Percentiles rank a stretch among this genome's conserved stretches.
Evolutionary conservation across 768 basidiomycete species (phyloP).

Genomic region (Imleria badia): DNA sequence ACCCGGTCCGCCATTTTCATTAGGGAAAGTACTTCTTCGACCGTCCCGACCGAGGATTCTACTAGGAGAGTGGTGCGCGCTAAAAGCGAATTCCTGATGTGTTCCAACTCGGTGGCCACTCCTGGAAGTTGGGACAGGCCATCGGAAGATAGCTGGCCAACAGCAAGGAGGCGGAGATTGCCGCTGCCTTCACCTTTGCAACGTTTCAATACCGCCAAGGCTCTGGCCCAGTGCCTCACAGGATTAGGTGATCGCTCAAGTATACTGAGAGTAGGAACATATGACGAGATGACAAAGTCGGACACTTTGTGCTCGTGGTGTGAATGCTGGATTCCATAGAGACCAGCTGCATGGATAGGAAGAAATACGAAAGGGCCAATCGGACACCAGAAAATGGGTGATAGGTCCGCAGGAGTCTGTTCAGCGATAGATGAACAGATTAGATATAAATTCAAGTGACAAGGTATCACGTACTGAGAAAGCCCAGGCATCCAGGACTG

Average conservation of each 20-base stretch:
- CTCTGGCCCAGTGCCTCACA: too few relatives aligned
- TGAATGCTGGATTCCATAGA: neutral
- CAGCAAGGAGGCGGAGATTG: neutral
- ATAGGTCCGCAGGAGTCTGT: too few relatives aligned
- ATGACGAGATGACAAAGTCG: neutral
- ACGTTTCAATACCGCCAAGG: too few relatives aligned
- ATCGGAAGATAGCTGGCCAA: neutral
- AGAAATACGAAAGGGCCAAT: neutral
- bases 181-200: too few relatives aligned
- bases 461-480: neutral
- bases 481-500: neutral
- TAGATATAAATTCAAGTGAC: too few relatives aligned
- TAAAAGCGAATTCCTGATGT: neutral
- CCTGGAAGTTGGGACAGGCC: neutral
- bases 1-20: neutral
- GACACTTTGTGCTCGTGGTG: neutral
- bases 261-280: neutral
- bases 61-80: neutral
- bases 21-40: neutral
- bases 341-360: neutral
- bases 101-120: neutral
- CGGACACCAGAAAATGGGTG: neutral
- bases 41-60: neutral
- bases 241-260: neutral
- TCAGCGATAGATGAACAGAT: too few relatives aligned